Conservation (phyloP, 2,329 filamentous ascomycete species). For the Colletotrichum cordylinicola region DNA sequence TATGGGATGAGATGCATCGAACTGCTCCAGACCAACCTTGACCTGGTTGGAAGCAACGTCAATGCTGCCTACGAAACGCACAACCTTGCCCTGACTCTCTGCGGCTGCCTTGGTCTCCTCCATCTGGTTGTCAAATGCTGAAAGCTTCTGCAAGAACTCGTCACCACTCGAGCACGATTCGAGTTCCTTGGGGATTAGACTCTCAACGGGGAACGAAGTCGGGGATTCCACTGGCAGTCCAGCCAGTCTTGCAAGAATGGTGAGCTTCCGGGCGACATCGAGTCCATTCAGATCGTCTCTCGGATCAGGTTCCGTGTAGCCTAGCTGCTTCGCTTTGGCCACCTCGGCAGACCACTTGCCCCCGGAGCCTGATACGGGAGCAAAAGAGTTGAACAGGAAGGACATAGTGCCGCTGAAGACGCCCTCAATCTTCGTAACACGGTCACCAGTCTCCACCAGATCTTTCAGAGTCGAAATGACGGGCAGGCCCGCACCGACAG, state of each 20-base stretch:
- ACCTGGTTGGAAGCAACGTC: constrained; percentile 82
- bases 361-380: constrained; percentile 76
- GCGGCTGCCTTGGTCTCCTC: constrained; percentile 86
- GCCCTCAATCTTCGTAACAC: constrained; percentile 91
- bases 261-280: constrained; percentile 94
- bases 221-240: constrained; percentile 84
- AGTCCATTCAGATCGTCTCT: constrained; percentile 87
- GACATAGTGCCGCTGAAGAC: constrained; percentile 98
- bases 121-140: constrained; percentile 89
- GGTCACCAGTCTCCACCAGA: constrained; percentile 91
- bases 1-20: constrained; percentile 88
- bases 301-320: constrained; percentile 90
- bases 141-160: constrained; percentile 83
- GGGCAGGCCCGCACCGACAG: constrained; percentile 90
- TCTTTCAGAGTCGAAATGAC: constrained; percentile 94
- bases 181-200: constrained; percentile 86
- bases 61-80: constrained; percentile 92
- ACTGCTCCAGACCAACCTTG: constrained; percentile 91
- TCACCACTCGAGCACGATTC: constrained; percentile 78
- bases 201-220: constrained; percentile 91
- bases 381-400: constrained; percentile 97
- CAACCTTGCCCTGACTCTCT: constrained; percentile 86
- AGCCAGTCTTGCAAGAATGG: constrained; percentile 86
- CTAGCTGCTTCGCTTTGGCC: constrained; percentile 87
- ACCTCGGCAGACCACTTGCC: constrained; percentile 93